A percentile compares a stretch with the other conserved stretches of the same genome.
These are phyloP conservation scores for Gossypium turneri DNA, from an alignment of 345 rosid genomes.

Conservation along the genomic window DNA sequence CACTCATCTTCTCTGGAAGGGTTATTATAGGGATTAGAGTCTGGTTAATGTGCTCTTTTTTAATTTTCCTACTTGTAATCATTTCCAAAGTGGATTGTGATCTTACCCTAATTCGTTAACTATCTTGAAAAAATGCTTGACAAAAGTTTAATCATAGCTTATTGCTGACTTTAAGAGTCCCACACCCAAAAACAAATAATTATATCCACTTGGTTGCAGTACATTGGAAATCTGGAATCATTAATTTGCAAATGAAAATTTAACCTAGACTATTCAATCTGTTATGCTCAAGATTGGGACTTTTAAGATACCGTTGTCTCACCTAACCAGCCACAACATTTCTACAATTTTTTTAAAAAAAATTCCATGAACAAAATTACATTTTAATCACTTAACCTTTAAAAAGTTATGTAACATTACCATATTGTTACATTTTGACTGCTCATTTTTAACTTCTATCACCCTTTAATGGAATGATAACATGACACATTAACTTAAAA, in stretches of 20 bases:
- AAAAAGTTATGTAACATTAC: no score
- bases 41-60: conserved; percentile 10
- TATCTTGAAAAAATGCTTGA: conserved; percentile 21
- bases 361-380: no score
- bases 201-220: conserved; percentile 28
- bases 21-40: background rate
- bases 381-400: no score
- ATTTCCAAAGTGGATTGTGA: conserved; percentile 22
- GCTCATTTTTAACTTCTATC: no score
- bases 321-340: conserved; percentile 26
- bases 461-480: fast-evolving
- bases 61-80: conserved; percentile 22
- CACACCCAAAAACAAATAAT: conserved; percentile 17
- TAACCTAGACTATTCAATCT: conserved; percentile 10
- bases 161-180: conserved; percentile 36
- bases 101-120: conserved; percentile 35
- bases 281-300: conserved; percentile 23
- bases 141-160: conserved; percentile 36
- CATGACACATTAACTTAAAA: no score
- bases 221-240: conserved; percentile 22
- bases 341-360: no score
- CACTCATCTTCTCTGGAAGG: background rate
- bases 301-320: conserved; percentile 14
- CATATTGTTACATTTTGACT: fast-evolving
- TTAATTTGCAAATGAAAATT: background rate